Conservation (phyloP, 2,329 filamentous ascomycete genomes). For the Ophiostoma sp. region DNA sequence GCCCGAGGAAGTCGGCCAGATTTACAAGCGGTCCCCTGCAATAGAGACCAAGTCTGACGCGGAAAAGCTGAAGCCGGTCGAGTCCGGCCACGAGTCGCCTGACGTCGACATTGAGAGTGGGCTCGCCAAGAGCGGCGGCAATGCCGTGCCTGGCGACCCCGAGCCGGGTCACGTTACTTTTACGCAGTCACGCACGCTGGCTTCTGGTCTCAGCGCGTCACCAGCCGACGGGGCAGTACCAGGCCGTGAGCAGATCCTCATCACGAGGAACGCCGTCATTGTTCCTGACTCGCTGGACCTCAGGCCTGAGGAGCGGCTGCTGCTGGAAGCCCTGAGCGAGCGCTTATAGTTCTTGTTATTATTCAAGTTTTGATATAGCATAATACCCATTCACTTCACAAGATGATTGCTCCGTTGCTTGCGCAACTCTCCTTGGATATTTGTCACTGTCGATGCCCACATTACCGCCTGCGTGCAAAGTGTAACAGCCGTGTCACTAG, state of each 20-base stretch:
- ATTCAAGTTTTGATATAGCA: background rate
- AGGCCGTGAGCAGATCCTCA: conserved; percentile 4
- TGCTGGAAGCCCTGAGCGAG: conserved; percentile 22
- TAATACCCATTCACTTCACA: background rate
- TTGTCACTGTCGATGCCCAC: no score
- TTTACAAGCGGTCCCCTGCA: conserved; percentile 25
- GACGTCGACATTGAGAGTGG: background rate
- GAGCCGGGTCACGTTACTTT: conserved; percentile 9
- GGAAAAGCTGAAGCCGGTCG: conserved; percentile 7
- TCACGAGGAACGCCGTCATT: conserved; percentile 16
- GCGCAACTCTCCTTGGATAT: no score
- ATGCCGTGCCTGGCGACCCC: background rate
- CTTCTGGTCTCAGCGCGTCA: background rate
- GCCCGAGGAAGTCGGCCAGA: conserved; percentile 36
- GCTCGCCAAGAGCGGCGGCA: background rate
- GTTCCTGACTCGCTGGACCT: conserved; percentile 20
- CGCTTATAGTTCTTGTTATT: conserved; percentile 17
- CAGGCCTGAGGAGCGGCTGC: conserved; percentile 21
- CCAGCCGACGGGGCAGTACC: background rate
- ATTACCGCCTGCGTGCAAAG: no score
- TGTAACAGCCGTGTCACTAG: no score
- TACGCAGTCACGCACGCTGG: conserved; percentile 6
- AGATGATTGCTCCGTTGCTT: no score
- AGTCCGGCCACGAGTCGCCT: background rate
- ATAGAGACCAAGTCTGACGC: background rate